Evolutionary conservation across 495 filamentous ascomycete genomes (phyloP).

Genomic region (Staphylotrichum tortipilum): DNA sequence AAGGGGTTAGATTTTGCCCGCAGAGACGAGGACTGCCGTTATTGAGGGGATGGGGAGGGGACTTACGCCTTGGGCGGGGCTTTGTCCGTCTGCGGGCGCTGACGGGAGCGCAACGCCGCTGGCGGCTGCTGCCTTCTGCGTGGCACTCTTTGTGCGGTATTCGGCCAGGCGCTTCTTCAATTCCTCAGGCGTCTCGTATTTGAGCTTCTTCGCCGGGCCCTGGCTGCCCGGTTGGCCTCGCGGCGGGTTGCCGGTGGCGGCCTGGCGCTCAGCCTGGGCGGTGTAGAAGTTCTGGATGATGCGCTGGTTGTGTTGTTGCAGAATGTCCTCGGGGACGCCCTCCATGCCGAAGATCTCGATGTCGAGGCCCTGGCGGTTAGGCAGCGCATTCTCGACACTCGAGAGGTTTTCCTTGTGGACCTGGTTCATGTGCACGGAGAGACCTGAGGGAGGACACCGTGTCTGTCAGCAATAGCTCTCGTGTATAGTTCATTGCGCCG

Average conservation of each 20-base stretch:
- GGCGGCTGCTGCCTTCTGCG: constrained; percentile 42
- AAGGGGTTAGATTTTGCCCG: not conserved
- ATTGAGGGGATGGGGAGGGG: constrained; percentile 15
- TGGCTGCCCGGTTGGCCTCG: constrained; percentile 44
- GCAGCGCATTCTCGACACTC: constrained; percentile 82
- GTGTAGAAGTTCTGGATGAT: constrained; percentile 76
- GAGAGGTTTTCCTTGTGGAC: constrained; percentile 90
- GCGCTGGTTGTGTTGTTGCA: constrained; percentile 72
- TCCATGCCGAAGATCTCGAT: constrained; percentile 98
- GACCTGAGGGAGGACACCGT: constrained; percentile 49
- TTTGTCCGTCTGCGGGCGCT: constrained; percentile 43
- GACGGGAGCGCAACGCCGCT: constrained; percentile 33
- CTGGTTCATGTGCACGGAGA: constrained; percentile 94
- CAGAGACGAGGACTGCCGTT: not conserved
- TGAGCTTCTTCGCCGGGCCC: constrained; percentile 64
- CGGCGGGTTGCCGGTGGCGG: constrained; percentile 74
- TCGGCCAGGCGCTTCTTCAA: constrained; percentile 76
- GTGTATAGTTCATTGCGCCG: no score
- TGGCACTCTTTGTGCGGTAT: constrained; percentile 60
- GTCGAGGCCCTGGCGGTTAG: constrained; percentile 71
- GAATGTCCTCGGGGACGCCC: constrained; percentile 81
- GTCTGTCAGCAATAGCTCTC: no score
- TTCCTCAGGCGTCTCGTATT: constrained; percentile 66
- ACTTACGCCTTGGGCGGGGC: constrained; percentile 49
- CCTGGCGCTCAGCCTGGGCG: constrained; percentile 72